Evolutionary conservation across 2,329 filamentous ascomycete genomes (phyloP).

Genomic region (Diplodia scrobiculata): DNA sequence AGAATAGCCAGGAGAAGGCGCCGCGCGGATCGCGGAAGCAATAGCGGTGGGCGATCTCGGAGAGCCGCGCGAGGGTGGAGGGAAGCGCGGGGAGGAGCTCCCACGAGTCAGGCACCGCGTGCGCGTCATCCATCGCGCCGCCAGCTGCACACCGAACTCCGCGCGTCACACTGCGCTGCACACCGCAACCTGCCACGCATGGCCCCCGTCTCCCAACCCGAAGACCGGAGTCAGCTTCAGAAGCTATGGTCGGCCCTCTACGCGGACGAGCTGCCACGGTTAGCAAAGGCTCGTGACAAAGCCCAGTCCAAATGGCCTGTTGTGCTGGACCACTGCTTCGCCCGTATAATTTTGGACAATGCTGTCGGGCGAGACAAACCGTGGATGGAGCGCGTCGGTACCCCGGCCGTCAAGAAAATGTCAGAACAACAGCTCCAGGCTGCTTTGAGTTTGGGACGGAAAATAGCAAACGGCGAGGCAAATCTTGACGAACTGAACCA

Average conservation of each 20-base stretch:
- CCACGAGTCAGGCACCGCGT: conserved; percentile 1
- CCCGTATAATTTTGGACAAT: conserved; percentile 51
- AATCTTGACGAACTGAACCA: conserved; percentile 47
- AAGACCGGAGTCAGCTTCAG: conserved; percentile 6
- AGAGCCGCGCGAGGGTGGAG: background rate
- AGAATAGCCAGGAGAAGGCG: background rate
- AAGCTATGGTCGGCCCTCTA: conserved; percentile 37
- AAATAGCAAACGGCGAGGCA: conserved; percentile 43
- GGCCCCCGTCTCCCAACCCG: background rate
- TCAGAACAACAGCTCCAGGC: conserved; percentile 41
- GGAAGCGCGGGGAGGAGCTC: background rate
- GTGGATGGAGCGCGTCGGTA: conserved; percentile 48
- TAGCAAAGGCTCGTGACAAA: conserved; percentile 37
- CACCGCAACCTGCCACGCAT: conserved; percentile 1
- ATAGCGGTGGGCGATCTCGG: conserved; percentile 1
- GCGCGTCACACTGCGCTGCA: conserved; percentile 6
- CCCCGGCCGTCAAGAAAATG: conserved; percentile 52
- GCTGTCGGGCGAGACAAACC: conserved; percentile 45
- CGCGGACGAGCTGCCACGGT: conserved; percentile 35
- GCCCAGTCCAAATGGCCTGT: conserved; percentile 49
- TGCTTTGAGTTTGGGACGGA: conserved; percentile 46
- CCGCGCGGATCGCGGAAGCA: conserved; percentile 8
- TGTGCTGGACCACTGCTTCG: conserved; percentile 50
- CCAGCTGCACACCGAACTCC: background rate
- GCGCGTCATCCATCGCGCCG: conserved; percentile 13